These are phyloP conservation scores for Pseudogymnoascus sp. DNA, from an alignment of 2,329 filamentous ascomycete genomes.

Conservation along the genomic window DNA sequence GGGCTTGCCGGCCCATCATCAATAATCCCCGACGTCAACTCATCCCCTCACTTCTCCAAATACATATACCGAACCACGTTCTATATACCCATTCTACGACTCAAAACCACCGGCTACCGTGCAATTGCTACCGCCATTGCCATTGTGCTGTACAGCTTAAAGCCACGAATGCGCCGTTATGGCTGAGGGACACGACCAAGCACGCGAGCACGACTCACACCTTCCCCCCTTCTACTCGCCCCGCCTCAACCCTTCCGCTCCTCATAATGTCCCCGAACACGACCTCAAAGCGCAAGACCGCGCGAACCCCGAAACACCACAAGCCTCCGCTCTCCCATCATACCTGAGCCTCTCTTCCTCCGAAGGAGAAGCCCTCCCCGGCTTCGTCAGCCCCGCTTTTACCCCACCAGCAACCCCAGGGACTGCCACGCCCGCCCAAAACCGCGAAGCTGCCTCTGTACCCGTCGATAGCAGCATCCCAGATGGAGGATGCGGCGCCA, in stretches of 20 bases:
- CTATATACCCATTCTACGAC: not conserved
- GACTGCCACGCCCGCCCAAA: conserved; percentile 40
- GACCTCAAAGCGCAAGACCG: conserved; percentile 21
- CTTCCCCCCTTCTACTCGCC: conserved; percentile 29
- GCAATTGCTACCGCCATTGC: not conserved
- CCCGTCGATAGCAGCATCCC: conserved; percentile 50
- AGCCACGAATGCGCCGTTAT: conserved; percentile 10
- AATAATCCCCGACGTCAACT: conserved; percentile 5
- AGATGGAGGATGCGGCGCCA: conserved; percentile 49
- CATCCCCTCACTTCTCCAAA: conserved; percentile 3
- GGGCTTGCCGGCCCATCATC: conserved; percentile 6
- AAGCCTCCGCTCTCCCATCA: conserved; percentile 10
- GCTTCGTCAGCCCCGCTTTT: conserved; percentile 75
- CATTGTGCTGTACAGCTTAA: not conserved
- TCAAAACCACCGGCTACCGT: not conserved
- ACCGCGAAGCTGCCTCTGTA: conserved; percentile 27
- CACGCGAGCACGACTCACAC: conserved; percentile 20
- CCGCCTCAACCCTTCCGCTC: conserved; percentile 26
- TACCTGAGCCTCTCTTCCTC: conserved; percentile 11
- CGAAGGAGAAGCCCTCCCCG: conserved; percentile 20
- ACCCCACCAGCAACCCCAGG: conserved; percentile 62
- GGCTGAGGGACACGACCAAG: conserved; percentile 13
- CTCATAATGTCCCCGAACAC: conserved; percentile 26
- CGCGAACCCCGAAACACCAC: not conserved
- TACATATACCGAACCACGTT: not conserved